phyloP scores from a whole-genome alignment of 192 early-diverging fungal genomes.

The Tieghemiomyces parasiticus region DNA sequence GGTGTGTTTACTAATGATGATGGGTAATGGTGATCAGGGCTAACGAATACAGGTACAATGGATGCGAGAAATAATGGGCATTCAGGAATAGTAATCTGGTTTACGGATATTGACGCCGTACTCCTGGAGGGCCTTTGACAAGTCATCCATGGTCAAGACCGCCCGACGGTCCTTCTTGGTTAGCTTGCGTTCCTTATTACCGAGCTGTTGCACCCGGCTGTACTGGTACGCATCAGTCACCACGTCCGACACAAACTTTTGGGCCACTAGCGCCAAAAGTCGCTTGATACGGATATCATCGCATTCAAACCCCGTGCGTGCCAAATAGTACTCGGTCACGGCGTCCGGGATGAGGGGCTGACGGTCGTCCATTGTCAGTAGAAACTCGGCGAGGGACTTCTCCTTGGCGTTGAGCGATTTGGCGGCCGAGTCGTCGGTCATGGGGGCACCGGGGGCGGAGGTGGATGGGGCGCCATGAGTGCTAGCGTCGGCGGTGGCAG shows the following conservation, averaged over 20 bases:
- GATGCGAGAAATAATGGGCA: no score
- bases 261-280: conserved; percentile 53
- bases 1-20: no score
- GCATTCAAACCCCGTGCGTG: conserved; percentile 50
- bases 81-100: conserved; percentile 77
- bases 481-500: no score
- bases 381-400: conserved; percentile 64
- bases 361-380: conserved; percentile 49
- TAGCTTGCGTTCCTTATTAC: conserved; percentile 30
- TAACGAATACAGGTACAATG: no score
- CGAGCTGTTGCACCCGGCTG: conserved; percentile 45
- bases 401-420: conserved; percentile 47
- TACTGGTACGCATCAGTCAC: conserved; percentile 61
- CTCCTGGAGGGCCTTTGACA: conserved; percentile 73
- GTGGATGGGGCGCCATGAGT: no score
- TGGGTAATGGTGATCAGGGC: no score
- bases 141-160: conserved; percentile 85
- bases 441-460: no score
- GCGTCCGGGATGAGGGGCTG: conserved; percentile 71
- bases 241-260: conserved; percentile 64
- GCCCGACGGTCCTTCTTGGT: conserved; percentile 58
- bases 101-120: conserved; percentile 94
- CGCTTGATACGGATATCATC: conserved; percentile 50
- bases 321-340: conserved; percentile 82
- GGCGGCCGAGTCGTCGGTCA: no score